A percentile compares a stretch with the other conserved stretches of the same genome.
Evolutionary conservation across 2,329 filamentous ascomycete genomes (phyloP).

Genomic region (Sordariomycetes sp.): DNA sequence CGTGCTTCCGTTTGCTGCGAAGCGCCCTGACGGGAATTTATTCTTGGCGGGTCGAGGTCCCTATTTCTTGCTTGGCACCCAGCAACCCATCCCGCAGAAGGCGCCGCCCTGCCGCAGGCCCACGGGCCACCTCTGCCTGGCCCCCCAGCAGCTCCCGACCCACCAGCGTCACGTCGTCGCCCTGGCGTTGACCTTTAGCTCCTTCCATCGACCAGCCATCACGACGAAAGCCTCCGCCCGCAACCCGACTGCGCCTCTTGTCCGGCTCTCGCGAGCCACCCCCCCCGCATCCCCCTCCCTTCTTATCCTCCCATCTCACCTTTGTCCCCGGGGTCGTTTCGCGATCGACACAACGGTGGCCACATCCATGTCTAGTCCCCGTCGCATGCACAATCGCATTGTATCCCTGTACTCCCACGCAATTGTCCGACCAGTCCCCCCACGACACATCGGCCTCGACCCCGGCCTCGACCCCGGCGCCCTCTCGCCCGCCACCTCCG

Average conservation of each 20-base stretch:
- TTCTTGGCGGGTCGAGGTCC: neutral
- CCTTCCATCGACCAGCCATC: neutral
- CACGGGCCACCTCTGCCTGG: neutral
- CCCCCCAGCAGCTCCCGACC: neutral
- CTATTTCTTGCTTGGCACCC: too few species aligned
- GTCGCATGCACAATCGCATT: neutral
- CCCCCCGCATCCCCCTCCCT: constrained; percentile 5
- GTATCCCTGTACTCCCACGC: neutral
- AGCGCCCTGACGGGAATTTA: neutral
- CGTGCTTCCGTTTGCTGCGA: too few species aligned
- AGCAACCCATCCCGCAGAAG: neutral
- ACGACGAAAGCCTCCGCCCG: neutral
- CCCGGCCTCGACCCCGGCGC: neutral
- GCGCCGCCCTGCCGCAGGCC: neutral
- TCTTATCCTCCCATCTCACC: constrained; percentile 5
- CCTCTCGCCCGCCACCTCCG: neutral
- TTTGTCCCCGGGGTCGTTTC: constrained; percentile 5
- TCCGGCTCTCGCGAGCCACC: neutral
- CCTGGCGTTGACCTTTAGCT: neutral
- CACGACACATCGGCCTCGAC: neutral
- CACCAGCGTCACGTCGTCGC: neutral
- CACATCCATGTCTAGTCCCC: neutral
- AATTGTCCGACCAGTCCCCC: neutral
- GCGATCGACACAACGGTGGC: neutral
- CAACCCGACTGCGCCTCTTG: neutral